These are phyloP conservation scores for Agaricales sp. DNA, from an alignment of 1,284 basidiomycete species.

Conservation along the genomic window DNA sequence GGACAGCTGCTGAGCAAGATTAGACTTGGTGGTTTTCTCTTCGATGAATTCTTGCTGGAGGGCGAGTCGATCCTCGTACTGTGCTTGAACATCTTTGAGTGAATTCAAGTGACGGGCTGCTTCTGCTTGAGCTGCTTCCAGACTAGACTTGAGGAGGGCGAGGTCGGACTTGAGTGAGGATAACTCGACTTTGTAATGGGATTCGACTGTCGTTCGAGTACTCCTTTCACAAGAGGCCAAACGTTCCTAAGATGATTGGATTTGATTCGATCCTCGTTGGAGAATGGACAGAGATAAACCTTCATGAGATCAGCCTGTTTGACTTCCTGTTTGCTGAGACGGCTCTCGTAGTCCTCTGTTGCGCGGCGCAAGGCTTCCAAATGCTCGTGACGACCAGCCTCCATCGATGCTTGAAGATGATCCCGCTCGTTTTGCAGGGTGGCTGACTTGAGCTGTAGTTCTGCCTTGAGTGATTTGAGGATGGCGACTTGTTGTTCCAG, in stretches of 20 bases:
- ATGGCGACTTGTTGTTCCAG: too few relatives aligned
- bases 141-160: not conserved
- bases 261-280: too few relatives aligned
- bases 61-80: too few relatives aligned
- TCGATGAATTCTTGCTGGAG: not conserved
- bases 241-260: too few relatives aligned
- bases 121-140: not conserved
- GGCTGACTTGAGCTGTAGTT: not conserved
- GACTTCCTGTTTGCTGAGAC: not conserved
- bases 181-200: too few relatives aligned
- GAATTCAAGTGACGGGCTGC: too few relatives aligned
- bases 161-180: too few relatives aligned
- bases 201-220: too few relatives aligned
- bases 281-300: too few relatives aligned
- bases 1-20: not conserved
- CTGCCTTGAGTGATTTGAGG: too few relatives aligned
- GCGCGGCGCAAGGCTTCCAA: not conserved
- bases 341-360: not conserved
- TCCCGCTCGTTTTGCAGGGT: not conserved
- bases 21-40: not conserved
- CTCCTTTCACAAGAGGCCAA: not conserved
- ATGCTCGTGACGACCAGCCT: not conserved
- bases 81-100: not conserved
- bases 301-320: too few relatives aligned
- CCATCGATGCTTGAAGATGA: not conserved